Base-by-base conservation (phyloP, 257 asterid genomes). In the Nicotiana otophora region DNA sequence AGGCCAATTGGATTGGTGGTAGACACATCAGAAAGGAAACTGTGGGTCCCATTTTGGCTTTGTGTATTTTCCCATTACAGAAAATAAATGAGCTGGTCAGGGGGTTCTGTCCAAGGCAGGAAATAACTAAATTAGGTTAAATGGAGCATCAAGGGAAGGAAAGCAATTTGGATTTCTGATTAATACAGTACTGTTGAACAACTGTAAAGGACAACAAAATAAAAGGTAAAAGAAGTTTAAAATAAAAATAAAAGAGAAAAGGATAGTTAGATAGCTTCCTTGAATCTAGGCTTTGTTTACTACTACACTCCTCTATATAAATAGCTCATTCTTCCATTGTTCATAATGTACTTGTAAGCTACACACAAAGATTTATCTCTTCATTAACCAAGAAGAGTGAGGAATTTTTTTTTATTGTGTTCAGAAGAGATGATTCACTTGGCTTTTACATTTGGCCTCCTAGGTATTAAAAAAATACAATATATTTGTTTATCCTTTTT, bases 381-480 rank as follows among this genome's bases (percentile, higher is more conserved):
- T 74, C 36, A 75, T 9, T 51, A 51, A 74, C 62, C 10, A 48
- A 74, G 15, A 74, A 48, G 42, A 48, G 80, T 51, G 42, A 75
- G 28, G 2, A 51, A 26, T 3, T 46, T 42, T 19, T 20, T 12
- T 72, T 26, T 75, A 0, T 75, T 51, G 26, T 51, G 46, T 26
- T 51, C 30, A 26, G 46, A 7, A 75, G 42, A 75, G 46, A 75
- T 51, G 63, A 26, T 31, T 81, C 84, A 84, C 0, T 83, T 85
- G 88, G 90, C 88, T 70, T 85, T 89, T 75, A 69, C 84, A 30
- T 89, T 91, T 84, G 94, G 94, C 84, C 86, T 91, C 70, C 85
- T 88, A 82, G 94, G 94, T 91, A 89, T 42, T 1, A 28, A 65
- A 19, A 72, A 42, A 34, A 63, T 23, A 72, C 39, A 46, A 46